phyloP scores from a whole-genome alignment of 495 filamentous ascomycete species.

The Talaromyces liani region DNA sequence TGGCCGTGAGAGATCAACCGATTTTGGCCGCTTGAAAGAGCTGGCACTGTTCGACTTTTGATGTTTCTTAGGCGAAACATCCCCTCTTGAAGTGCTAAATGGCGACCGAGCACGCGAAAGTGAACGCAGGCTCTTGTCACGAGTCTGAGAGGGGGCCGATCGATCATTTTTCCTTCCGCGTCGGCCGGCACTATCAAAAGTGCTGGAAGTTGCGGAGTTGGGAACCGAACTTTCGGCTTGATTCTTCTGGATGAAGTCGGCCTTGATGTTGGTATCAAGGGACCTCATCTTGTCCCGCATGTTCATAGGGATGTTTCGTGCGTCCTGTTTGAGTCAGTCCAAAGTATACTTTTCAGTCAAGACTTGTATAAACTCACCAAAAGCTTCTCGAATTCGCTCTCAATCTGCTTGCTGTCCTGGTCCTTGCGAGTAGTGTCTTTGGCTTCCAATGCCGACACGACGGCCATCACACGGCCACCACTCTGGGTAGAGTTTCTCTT shows the following conservation, averaged over 20 bases:
- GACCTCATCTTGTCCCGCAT: conserved; percentile 91
- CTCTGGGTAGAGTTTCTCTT: conserved; percentile 25
- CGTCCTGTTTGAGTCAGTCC: conserved; percentile 54
- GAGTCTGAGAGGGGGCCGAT: conserved; percentile 8
- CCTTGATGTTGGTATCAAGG: conserved; percentile 82
- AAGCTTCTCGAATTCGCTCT: conserved; percentile 43
- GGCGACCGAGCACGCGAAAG: conserved; percentile 63
- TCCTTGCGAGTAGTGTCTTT: conserved; percentile 40
- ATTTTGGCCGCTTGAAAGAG: conserved; percentile 33
- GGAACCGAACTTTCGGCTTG: conserved; percentile 49
- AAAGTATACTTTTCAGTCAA: conserved; percentile 14
- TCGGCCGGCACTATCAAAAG: conserved; percentile 33
- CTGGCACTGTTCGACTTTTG: conserved; percentile 35
- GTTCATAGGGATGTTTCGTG: conserved; percentile 85
- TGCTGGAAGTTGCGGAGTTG: conserved; percentile 21
- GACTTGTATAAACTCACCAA: conserved; percentile 22
- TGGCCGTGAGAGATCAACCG: conserved; percentile 37
- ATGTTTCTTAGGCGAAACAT: conserved; percentile 53
- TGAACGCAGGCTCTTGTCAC: conserved; percentile 46
- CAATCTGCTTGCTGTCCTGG: conserved; percentile 38
- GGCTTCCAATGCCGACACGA: conserved; percentile 54
- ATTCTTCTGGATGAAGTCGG: conserved; percentile 88
- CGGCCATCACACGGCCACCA: conserved; percentile 55
- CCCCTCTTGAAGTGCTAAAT: conserved; percentile 64
- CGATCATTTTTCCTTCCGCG: conserved; percentile 22